These are phyloP conservation scores for Gossypium longicalyx DNA, from an alignment of 345 rosid species.

Conservation along the genomic window DNA sequence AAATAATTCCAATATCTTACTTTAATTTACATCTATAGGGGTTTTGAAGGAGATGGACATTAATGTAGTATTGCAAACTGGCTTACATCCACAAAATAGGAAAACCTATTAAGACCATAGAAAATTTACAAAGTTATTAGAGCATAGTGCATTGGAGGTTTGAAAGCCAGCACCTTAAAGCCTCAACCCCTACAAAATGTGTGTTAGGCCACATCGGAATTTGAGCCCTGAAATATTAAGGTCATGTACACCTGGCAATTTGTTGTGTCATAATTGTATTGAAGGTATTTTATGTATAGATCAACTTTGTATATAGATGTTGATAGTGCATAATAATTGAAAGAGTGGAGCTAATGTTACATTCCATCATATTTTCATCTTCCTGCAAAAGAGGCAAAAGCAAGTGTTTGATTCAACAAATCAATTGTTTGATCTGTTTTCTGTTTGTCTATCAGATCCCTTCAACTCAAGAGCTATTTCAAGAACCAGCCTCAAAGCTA, in stretches of 20 bases:
- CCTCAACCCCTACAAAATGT: not conserved
- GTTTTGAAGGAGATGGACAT: not conserved
- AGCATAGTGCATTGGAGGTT: not conserved
- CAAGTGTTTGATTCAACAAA: not conserved
- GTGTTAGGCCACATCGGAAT: not conserved
- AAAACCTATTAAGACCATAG: not conserved
- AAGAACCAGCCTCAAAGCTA: not conserved
- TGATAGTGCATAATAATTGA: not conserved
- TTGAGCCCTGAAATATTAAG: not conserved
- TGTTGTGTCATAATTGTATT: too few species aligned
- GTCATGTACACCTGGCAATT: not conserved
- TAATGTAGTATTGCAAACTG: not conserved
- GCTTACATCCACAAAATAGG: not conserved
- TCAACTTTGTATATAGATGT: not conserved
- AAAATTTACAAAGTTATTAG: not conserved
- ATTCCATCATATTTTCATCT: not conserved
- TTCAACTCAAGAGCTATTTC: conserved; percentile 12
- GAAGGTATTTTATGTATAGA: too few species aligned
- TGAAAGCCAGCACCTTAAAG: not conserved
- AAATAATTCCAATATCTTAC: not conserved
- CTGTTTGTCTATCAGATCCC: conserved; percentile 19
- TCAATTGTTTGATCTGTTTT: conserved; percentile 1
- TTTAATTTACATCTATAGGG: not conserved
- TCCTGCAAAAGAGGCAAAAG: not conserved
- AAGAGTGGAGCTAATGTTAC: not conserved